Evolutionary conservation across 768 basidiomycete species (phyloP), one percentile per base, ranked within the genome.

Genomic region (Russula vinacea): DNA sequence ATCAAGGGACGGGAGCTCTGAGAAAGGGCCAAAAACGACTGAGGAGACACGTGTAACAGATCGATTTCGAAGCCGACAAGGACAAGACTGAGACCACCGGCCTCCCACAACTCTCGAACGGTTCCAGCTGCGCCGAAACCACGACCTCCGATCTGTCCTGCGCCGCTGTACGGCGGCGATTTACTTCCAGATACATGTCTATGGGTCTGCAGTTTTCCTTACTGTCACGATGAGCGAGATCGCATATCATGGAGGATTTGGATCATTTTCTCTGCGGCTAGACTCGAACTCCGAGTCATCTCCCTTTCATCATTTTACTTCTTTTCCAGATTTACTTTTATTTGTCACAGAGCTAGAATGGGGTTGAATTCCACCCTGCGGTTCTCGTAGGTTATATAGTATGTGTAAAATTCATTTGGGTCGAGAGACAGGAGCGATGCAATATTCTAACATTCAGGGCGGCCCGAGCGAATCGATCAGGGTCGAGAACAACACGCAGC

Each of bases 121-220:
- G n/a, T 7, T 17, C 19, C 49, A 13, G 24, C 2, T 13, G 10
- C 42, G 44, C n/a, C n/a, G 11, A 44, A 58, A 22, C 19, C 44
- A 22, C 56, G 47, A 35, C 5, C 56, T 22, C 32, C 32, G n/a
- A 7, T 5, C 29, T 5, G 29, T 2, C 29, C 29, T 29, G 5
- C 29, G 5, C 44, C 33, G n/a, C 17, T 58, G n/a, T 47, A 33
- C 44, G 56, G 56, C 56, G 44, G 14, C 11, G 56, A 47, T 22
- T 58, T 9, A 58, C 56, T 45, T 2, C 44, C 14, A 32, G 56
- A 47, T 58, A 58, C 56, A 47, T 35, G 56, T 1, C 56, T 13
- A 17, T 44, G 19, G 26, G 19, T 33, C 42, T 42, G 42, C 24
- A 17, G 5, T 2, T 29, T 32, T 45, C 56, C 29, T n/a, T n/a